Evolutionary conservation across 306 rosid genomes (phyloP).

Genomic region (Calophaca sinica): DNA sequence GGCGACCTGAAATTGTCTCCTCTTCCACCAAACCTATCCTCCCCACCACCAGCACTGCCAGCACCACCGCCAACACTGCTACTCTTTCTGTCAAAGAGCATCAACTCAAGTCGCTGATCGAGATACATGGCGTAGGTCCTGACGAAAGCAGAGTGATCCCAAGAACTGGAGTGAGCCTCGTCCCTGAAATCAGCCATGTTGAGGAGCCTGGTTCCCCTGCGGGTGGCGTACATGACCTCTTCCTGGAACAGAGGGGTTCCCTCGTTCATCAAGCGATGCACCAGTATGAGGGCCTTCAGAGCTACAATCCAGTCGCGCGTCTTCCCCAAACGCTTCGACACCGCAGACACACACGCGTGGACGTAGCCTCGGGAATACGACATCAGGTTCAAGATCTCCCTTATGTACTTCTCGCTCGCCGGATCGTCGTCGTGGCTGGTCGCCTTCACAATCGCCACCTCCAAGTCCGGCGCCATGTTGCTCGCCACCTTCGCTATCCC

Average conservation of each 20-base stretch:
- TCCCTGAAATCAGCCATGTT: constrained; percentile 91
- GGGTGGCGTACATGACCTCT: constrained; percentile 87
- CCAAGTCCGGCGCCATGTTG: constrained; percentile 94
- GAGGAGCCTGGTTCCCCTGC: constrained; percentile 88
- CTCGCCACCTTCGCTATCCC: constrained; percentile 96
- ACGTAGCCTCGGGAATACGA: constrained; percentile 87
- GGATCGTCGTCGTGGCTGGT: constrained; percentile 97
- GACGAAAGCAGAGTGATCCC: constrained; percentile 96
- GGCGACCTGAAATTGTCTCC: constrained; percentile 78
- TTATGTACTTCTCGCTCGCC: constrained; percentile 81
- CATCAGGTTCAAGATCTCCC: constrained; percentile 77
- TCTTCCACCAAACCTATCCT: constrained; percentile 64
- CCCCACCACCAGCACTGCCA: constrained; percentile 37
- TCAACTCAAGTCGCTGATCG: constrained; percentile 88
- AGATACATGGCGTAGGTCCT: constrained; percentile 88
- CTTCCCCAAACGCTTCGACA: constrained; percentile 88
- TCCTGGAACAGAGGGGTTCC: constrained; percentile 84
- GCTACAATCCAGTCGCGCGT: constrained; percentile 99
- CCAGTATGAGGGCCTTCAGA: constrained; percentile 74
- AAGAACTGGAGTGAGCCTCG: constrained; percentile 95
- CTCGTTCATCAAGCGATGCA: constrained; percentile 80
- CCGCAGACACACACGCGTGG: constrained; percentile 72
- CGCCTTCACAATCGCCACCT: constrained; percentile 95
- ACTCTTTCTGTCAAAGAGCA: constrained; percentile 66
- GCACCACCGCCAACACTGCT: constrained; percentile 23